Evolutionary conservation across 139 green algal genomes (phyloP).

Genomic region (Dunaliella sp.): DNA sequence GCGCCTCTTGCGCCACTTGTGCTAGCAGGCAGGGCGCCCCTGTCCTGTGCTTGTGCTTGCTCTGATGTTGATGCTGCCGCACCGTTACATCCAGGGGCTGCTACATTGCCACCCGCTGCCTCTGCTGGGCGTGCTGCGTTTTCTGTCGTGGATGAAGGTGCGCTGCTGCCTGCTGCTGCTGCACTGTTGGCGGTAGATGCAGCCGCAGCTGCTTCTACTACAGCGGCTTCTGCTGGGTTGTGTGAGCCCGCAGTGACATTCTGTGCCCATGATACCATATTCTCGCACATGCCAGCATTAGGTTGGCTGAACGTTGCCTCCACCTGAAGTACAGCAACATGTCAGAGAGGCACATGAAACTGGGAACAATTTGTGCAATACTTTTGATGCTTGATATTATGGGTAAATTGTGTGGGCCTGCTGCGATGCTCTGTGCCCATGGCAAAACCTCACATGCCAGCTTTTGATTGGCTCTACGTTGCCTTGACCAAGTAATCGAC

Average conservation of each 20-base stretch:
- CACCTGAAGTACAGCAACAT: too few relatives aligned
- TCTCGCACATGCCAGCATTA: constrained; percentile 76
- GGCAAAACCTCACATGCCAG: too few relatives aligned
- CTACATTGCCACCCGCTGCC: not conserved
- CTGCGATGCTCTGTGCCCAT: too few relatives aligned
- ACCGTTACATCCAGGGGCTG: not conserved
- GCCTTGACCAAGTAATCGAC: too few relatives aligned
- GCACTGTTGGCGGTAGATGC: not conserved
- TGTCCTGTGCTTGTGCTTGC: not conserved
- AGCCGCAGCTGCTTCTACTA: constrained; percentile 11
- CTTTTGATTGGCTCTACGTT: too few relatives aligned
- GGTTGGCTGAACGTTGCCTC: constrained; percentile 89
- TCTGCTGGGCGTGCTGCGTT: too few relatives aligned
- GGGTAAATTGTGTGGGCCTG: too few relatives aligned
- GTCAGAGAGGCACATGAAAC: too few relatives aligned
- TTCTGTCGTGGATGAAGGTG: too few relatives aligned
- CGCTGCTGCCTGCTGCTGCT: not conserved
- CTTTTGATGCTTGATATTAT: too few relatives aligned
- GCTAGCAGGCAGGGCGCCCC: too few relatives aligned
- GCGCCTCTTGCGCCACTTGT: not conserved
- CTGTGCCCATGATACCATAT: constrained; percentile 88
- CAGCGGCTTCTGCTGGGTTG: not conserved
- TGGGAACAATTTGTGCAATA: too few relatives aligned
- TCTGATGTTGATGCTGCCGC: not conserved
- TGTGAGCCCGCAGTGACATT: constrained; percentile 37